These are phyloP conservation scores for Ophiocordyceps polyrhachis-furcata DNA, from an alignment of 2,329 filamentous ascomycete species.

Conservation along the genomic window DNA sequence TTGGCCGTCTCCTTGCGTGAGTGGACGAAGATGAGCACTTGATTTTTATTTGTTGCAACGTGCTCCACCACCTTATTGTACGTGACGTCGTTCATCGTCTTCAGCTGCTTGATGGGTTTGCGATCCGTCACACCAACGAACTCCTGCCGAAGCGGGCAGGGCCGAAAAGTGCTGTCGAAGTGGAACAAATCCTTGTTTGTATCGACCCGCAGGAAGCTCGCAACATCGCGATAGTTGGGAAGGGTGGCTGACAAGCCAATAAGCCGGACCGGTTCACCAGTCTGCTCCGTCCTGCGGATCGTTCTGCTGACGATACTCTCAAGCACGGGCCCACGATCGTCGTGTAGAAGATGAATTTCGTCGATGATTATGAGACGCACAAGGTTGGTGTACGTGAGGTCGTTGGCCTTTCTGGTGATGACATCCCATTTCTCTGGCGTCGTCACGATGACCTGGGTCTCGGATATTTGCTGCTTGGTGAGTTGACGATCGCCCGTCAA, in stretches of 20 bases:
- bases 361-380: conserved; percentile 93
- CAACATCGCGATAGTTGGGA: conserved; percentile 92
- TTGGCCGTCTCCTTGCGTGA: conserved; percentile 97
- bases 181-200: conserved; percentile 76
- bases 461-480: conserved; percentile 94
- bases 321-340: conserved; percentile 88
- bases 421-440: conserved; percentile 99
- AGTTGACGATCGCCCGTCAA: conserved; percentile 94
- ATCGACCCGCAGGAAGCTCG: conserved; percentile 84
- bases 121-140: conserved; percentile 96
- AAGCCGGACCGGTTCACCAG: conserved; percentile 78
- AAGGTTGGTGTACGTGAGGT: conserved; percentile 92
- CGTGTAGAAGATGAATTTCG: conserved; percentile 93
- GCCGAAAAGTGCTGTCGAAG: conserved; percentile 85
- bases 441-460: conserved; percentile 95
- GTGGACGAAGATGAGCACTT: conserved; percentile 98
- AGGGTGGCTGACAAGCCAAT: conserved; percentile 87
- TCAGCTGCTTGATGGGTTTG: conserved; percentile 96
- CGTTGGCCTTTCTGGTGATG: conserved; percentile 92
- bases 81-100: conserved; percentile 98
- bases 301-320: conserved; percentile 95
- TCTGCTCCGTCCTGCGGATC: conserved; percentile 83
- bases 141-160: conserved; percentile 87
- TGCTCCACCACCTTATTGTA: conserved; percentile 97
- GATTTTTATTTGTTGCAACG: conserved; percentile 78